Evolutionary conservation across 176 grass and related monocot species (phyloP), one percentile per base, ranked within the genome.

Genomic region (Oropetium thomaeum): DNA sequence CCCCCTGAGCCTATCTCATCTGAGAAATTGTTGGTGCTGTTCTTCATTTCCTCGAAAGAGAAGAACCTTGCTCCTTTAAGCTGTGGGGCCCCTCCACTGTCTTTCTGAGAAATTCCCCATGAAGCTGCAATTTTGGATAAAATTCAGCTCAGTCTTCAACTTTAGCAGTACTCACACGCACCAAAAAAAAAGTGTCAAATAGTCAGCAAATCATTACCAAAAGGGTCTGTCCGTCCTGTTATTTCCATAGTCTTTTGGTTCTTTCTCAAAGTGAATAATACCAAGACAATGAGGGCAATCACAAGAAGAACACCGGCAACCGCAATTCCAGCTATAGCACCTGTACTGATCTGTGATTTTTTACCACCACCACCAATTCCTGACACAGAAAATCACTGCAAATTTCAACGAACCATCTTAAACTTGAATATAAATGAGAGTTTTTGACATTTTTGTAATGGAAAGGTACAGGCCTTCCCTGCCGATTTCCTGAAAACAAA

Each of bases 11-110:
- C 93, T 27, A 93, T 84, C 58, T 81, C 63, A 77, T 84, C 80
- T 6, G 85, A 39, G 69, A 97, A 97, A 62, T 85, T 86, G 49
- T 87, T 72, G 23, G 87, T 97, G 85, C 68, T 84, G 63, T 35
- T 77, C 55, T 69, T 84, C 61, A 97, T 79, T 49, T 97, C 93
- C 10, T 82, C 78, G 22, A 93, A 89, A n/a, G 80, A 62, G 76
- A 97, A 97, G 63, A 47, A 70, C 82, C 84, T 97, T 60, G 84
- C 77, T 34, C 83, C 87, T 58, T 87, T 97, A 44, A 93, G 76
- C 74, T 88, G 85, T 19, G 87, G 93, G 59, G 80, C 76, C 1
- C 78, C 71, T 69, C 76, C 80, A 43, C 45, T 70, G 62, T 87
- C 75, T 81, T 80, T 82, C 31, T 83, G 79, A 15, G 33, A 59